Base-by-base conservation (phyloP, 352 stramenopile species). In the Thalassiosira pacifica region DNA sequence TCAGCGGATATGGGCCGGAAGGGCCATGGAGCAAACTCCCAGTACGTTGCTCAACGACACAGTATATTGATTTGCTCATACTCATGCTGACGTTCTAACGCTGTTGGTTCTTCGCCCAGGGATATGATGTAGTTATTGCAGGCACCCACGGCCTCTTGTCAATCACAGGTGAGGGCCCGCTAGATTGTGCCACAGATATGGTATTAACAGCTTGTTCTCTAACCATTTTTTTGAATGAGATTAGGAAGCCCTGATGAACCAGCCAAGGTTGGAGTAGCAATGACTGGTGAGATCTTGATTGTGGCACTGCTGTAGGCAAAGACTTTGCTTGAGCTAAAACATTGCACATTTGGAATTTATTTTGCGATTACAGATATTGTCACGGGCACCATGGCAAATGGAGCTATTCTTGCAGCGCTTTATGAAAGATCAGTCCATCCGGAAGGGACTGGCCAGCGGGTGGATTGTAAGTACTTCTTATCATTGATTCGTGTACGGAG, bases 51-150 rank as follows among this genome's bases (percentile, higher is more conserved):
- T 42, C 34, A n/a, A n/a, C n/a, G n/a, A n/a, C n/a, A n/a, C n/a
- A n/a, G n/a, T n/a, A n/a, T n/a, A n/a, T n/a, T n/a, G n/a, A n/a
- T n/a, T n/a, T n/a, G n/a, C n/a, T n/a, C n/a, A n/a, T n/a, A n/a
- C n/a, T n/a, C n/a, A n/a, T n/a, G n/a, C n/a, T n/a, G n/a, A 29
- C n/a, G n/a, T 63, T 63, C 57, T 34, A 32, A 24, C 24, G 5
- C 32, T 34, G 16, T 66, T 34, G 16, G 34, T 42, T 4, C 34
- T 42, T 42, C 10, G 34, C 16, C n/a, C 72, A 69, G 11, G 89
- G 87, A 29, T 93, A 91, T 76, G 89, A 93, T 84, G 79, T 88
- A 22, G 64, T 90, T 16, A 83, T 90, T 63, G 64, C 68, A 32
- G 78, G 76, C n/a, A 88, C 81, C 68, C 87, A 85, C 42, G 89